Conservation (phyloP, 805 yeast genomes). For the Candida corydali region DNA sequence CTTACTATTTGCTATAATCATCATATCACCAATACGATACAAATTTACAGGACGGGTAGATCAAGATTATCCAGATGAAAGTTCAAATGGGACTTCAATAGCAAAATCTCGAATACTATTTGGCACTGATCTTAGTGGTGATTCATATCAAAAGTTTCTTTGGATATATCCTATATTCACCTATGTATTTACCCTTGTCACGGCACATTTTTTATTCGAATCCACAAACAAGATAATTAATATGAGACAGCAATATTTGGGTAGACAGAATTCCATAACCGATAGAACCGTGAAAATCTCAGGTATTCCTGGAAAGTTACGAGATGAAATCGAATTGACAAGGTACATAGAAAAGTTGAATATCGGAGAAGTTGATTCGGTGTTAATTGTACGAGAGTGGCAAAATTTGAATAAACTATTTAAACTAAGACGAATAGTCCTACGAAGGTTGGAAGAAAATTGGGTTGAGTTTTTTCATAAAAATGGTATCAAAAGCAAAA, state of each 20-base stretch:
- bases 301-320: constrained; percentile 81
- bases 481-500: constrained; percentile 25
- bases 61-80: constrained; percentile 15
- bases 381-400: constrained; percentile 89
- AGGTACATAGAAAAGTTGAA: constrained; percentile 73
- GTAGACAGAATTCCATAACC: constrained; percentile 82
- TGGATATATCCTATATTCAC: constrained; percentile 91
- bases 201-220: constrained; percentile 55
- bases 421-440: constrained; percentile 48
- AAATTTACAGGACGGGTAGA: constrained; percentile 67
- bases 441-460: constrained; percentile 58
- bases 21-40: constrained; percentile 82
- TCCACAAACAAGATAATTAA: constrained; percentile 72
- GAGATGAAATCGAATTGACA: constrained; percentile 66
- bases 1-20: constrained; percentile 62
- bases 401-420: constrained; percentile 62
- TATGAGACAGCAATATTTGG: constrained; percentile 77
- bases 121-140: constrained; percentile 15
- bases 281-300: constrained; percentile 85
- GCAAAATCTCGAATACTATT: neutral
- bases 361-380: constrained; percentile 73
- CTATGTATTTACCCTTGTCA: constrained; percentile 71
- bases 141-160: constrained; percentile 50
- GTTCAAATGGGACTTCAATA: constrained; percentile 5
- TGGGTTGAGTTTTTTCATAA: constrained; percentile 65